Evolutionary conservation across 371 early-diverging fungal species (phyloP), one percentile per base, ranked within the genome.

Genomic region (Mucor racemosus): DNA sequence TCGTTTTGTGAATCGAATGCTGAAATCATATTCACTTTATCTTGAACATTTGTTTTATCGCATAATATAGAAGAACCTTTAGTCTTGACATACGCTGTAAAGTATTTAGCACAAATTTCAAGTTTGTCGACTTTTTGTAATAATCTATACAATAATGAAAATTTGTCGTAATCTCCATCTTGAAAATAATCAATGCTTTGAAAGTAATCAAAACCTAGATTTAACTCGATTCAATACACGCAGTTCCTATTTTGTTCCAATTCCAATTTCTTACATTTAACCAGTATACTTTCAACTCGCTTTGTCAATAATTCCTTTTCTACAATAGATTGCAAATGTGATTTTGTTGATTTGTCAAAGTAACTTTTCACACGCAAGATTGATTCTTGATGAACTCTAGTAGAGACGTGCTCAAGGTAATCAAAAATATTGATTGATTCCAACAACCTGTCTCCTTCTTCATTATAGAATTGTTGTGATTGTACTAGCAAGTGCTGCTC

Each of bases 291-390:
- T 40, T 84, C 81, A 0, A 89, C 78, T 74, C 92, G 90, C 31
- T 80, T 81, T 59, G 85, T 85, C 21, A 95, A 65, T 38, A 95
- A 78, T 65, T 91, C 89, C 14, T 81, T 76, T 62, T 92, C 92
- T 0, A 91, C 86, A 7, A 88, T 87, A 7, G 81, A 68, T 21
- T 91, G 81, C 39, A 95, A 62, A 7, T 81, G 73, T 14, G 83
- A 86, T 60, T 88, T 86, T 19, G 94, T 86, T 0, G 96, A 89
- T 74, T 94, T 91, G 61, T 88, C 86, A 60, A 97, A 77, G 75
- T 89, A 89, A 59, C 86, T 84, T 65, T 86, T 85, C 60, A 96
- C 69, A 35, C 81, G 81, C 38, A 90, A 83, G 54, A 88, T 85
- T 1, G 77, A 71, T 66, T 93, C 88, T 68, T 91, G 89, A 69